Evolutionary conservation across 176 grass and related monocot genomes (phyloP), one percentile per base, ranked within the genome.

Genomic region (Rhipidocladum racemiflorum): DNA sequence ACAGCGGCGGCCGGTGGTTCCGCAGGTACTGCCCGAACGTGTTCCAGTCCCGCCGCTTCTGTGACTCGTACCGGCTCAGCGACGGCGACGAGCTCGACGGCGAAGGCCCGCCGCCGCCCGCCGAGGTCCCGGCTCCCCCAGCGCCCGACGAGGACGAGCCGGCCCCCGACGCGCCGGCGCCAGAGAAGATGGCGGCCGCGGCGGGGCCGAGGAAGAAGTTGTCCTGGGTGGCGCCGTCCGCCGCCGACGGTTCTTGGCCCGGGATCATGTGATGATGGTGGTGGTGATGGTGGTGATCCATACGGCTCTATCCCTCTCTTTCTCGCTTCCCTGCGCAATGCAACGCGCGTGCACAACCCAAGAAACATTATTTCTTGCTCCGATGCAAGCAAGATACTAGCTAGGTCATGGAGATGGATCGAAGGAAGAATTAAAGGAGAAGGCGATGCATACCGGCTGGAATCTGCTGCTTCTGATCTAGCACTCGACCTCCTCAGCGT

Each of bases 1-100:
- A 82, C 70, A 97, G 86, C 64, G 92, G 94, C 66, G 94, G 94
- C 14, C 92, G 82, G 87, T 97, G 94, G 85, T 97, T 97, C 75
- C 83, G 87, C 55, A 97, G 88, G 83, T 97, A 97, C 86, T 94
- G 94, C 44, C 94, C 94, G 73, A 97, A 97, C 75, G 94, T 97
- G 88, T 99, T 99, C 97, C 97, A 99, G 85, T 99, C 97, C 27
- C 97, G 87, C 16, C 97, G 80, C 89, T 99, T 99, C 90, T 99
- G 97, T 30, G 97, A 89, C 79, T 95, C 97, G 88, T 99, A 99
- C 79, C 97, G 70, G 79, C 88, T 94, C 44, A 89, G 87, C 30
- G 85, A 70, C 34, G 67, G 79, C 3, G 91, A 89, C 21, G 88
- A 87, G 44, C 70, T 68, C 9, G 89, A 89, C 50, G 76, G 79